Base-by-base conservation (phyloP, 1,139 yeast species). In the Hyphopichia fennica region DNA sequence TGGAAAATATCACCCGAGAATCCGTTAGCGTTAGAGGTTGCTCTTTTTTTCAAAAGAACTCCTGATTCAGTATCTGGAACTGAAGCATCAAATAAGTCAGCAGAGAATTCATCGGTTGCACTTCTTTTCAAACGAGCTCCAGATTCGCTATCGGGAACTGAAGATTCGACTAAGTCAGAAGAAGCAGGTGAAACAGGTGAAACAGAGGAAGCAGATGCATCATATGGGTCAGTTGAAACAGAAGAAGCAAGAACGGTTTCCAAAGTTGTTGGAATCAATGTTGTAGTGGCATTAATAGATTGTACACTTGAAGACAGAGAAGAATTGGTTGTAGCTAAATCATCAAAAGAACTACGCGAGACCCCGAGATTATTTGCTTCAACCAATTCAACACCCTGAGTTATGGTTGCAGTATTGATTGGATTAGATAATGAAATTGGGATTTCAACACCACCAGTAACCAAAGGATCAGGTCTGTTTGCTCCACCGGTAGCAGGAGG, bases 1-100 rank as follows among this genome's bases (percentile, higher is more conserved):
- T 52, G 44, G 54, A 79, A 79, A 30, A 80, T 58, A 43, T 69
- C 62, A 25, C 67, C 65, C 22, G 27, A 25, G 18, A 32, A 38
- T 13, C 40, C 40, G 15, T 37, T 37, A 13, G 40, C 36, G 18
- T 22, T 37, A 3, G 36, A 25, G 3, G 20, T 27, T 22, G 37
- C 30, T 8, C 37, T 15, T 19, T 35, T 35, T 16, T 6, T 28
- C 8, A 25, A 25, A 3, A 9, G 9, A 25, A 7, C 23, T 7
- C 6, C 9, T 22, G 23, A 7, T 22, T 22, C 9, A 22, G 23
- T 22, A 22, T 9, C 9, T 22, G 23, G n/a, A n/a, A n/a, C n/a
- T n/a, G n/a, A n/a, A n/a, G n/a, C n/a, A n/a, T n/a, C n/a, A n/a
- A n/a, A n/a, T n/a, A n/a, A n/a, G n/a, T n/a, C n/a, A n/a, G n/a